These are phyloP conservation scores for Termitomyces sp. DNA, from an alignment of 768 basidiomycete species.

Conservation along the genomic window DNA sequence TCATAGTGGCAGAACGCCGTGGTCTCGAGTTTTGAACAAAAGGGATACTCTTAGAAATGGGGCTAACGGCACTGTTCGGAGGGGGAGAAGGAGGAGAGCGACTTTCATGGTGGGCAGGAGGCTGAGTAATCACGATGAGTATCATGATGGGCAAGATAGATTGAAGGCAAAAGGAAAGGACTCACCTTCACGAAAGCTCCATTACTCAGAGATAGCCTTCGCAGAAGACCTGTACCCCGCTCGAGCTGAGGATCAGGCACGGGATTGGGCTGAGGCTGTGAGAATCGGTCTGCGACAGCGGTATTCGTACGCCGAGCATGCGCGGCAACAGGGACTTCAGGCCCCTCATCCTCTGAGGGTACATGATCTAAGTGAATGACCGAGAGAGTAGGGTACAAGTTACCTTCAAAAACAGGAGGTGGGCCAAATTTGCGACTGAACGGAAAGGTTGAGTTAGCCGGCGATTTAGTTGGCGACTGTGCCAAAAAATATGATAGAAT, in stretches of 20 bases:
- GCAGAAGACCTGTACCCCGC: conserved; percentile 67
- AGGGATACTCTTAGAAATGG: conserved; percentile 27
- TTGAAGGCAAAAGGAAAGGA: conserved; percentile 11
- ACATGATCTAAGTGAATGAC: conserved; percentile 10
- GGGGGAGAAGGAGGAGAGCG: conserved; percentile 41
- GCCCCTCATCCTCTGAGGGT: conserved; percentile 37
- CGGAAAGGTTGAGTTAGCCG: conserved; percentile 50
- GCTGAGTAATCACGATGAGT: conserved; percentile 21
- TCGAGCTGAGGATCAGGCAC: conserved; percentile 54
- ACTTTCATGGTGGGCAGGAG: conserved; percentile 24
- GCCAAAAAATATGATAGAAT: conserved; percentile 68
- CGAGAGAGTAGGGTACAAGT: conserved; percentile 8
- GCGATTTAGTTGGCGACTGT: conserved; percentile 56
- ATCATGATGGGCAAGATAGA: not conserved
- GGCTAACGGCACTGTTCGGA: conserved; percentile 49
- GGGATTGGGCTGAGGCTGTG: conserved; percentile 34
- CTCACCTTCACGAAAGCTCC: conserved; percentile 56
- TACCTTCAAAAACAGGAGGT: conserved; percentile 64
- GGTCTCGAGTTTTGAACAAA: conserved; percentile 33
- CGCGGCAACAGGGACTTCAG: conserved; percentile 37
- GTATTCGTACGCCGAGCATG: conserved; percentile 66
- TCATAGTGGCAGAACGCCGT: conserved; percentile 62
- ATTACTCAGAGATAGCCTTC: conserved; percentile 70
- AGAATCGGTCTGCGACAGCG: conserved; percentile 50
- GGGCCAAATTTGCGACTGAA: conserved; percentile 56